Evolutionary conservation across 495 filamentous ascomycete species (phyloP).

Genomic region (Lasiosphaeria miniovina): DNA sequence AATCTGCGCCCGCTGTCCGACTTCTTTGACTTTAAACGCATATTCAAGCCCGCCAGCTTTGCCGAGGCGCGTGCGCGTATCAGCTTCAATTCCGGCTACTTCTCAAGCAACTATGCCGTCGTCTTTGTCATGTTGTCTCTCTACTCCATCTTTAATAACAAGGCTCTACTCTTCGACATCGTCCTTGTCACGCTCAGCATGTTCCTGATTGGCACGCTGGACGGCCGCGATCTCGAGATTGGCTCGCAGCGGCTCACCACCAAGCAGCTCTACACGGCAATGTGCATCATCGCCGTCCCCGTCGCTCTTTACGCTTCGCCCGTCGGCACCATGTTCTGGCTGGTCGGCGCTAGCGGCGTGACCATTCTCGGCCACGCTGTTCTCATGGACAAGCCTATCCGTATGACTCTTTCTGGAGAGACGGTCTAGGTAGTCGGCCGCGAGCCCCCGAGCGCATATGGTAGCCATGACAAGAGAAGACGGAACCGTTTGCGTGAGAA

Average conservation of each 20-base stretch:
- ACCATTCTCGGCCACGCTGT: slow-evolving; percentile 91
- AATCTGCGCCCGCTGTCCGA: slow-evolving; percentile 90
- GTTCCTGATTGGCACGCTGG: slow-evolving; percentile 84
- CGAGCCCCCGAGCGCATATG: slow-evolving; percentile 69
- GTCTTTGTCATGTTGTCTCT: slow-evolving; percentile 93
- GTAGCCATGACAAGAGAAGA: slow-evolving; percentile 16
- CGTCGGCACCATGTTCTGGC: slow-evolving; percentile 79
- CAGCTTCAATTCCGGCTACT: slow-evolving; percentile 95
- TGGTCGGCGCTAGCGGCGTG: slow-evolving; percentile 90
- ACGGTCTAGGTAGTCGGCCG: slow-evolving; percentile 99
- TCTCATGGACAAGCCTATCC: slow-evolving; percentile 97
- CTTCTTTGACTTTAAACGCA: slow-evolving; percentile 90
- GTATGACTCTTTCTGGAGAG: slow-evolving; percentile 99
- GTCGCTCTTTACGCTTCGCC: slow-evolving; percentile 80
- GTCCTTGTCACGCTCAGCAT: slow-evolving; percentile 78
- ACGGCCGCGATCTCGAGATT: slow-evolving; percentile 81
- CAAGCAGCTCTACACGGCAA: slow-evolving; percentile 90
- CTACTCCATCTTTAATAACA: slow-evolving; percentile 88
- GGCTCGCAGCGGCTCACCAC: slow-evolving; percentile 77
- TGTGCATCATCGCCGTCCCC: slow-evolving; percentile 77
- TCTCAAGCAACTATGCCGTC: slow-evolving; percentile 96
- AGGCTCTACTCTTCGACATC: slow-evolving; percentile 83
- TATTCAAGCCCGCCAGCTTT: slow-evolving; percentile 92
- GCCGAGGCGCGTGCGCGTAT: slow-evolving; percentile 86
- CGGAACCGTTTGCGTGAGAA: slow-evolving; percentile 10